These are phyloP conservation scores for Fusarium sp. DNA, from an alignment of 2,329 filamentous ascomycete species.

Conservation along the genomic window DNA sequence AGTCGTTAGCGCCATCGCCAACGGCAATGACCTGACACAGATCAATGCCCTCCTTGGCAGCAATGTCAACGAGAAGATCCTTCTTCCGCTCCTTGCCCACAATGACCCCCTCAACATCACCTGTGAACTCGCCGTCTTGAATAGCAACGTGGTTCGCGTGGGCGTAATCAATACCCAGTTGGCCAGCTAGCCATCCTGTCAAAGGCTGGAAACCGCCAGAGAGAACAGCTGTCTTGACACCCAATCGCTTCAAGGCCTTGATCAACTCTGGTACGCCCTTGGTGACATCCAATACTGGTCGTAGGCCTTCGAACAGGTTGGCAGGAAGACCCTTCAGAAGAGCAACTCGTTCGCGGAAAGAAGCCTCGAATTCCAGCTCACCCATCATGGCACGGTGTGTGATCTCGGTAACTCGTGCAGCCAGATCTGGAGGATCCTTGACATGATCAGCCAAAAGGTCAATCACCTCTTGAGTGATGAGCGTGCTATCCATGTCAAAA, in stretches of 20 bases:
- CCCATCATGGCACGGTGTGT: slow-evolving; percentile 95
- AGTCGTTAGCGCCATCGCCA: slow-evolving; percentile 84
- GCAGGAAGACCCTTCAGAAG: slow-evolving; percentile 83
- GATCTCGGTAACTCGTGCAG: slow-evolving; percentile 84
- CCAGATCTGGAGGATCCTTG: slow-evolving; percentile 73
- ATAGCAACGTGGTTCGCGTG: slow-evolving; percentile 85
- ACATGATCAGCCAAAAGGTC: slow-evolving; percentile 90
- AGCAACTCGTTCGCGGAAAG: slow-evolving; percentile 80
- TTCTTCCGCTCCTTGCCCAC: slow-evolving; percentile 81
- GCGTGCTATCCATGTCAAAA: slow-evolving; percentile 98
- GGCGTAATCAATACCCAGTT: slow-evolving; percentile 87
- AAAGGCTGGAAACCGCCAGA: slow-evolving; percentile 93
- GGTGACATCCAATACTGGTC: slow-evolving; percentile 80
- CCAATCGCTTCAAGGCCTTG: slow-evolving; percentile 76
- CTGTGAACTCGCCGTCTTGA: slow-evolving; percentile 70
- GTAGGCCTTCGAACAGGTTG: slow-evolving; percentile 81
- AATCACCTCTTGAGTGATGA: slow-evolving; percentile 98
- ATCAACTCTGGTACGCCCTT: slow-evolving; percentile 81
- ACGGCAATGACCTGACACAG: slow-evolving; percentile 76
- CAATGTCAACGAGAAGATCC: slow-evolving; percentile 76
- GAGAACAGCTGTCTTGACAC: slow-evolving; percentile 88
- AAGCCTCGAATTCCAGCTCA: slow-evolving; percentile 89
- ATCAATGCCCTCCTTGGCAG: slow-evolving; percentile 70
- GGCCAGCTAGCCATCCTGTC: slow-evolving; percentile 82
- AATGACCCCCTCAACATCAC: slow-evolving; percentile 76